Evolutionary conservation across 1,284 basidiomycete genomes (phyloP), one percentile per base, ranked within the genome.

Genomic region (Melanopsichium pennsylvanicum): DNA sequence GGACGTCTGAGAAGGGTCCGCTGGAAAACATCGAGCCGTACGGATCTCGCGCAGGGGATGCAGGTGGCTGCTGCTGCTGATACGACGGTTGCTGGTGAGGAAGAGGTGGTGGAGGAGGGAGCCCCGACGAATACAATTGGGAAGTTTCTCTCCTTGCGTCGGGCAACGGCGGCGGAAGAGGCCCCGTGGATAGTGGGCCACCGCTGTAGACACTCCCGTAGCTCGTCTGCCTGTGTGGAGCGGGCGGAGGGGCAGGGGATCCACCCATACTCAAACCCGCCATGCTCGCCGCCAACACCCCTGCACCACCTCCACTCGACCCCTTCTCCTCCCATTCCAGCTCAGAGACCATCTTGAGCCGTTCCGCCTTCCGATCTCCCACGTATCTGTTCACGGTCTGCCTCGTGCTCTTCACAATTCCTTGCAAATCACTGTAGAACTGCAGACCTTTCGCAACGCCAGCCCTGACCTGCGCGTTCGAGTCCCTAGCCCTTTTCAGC

Each of bases 401-500:
- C 45, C 85, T 84, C 7, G 97, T 85, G 8, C 84, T 85, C 0
- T 83, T 79, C 3, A 88, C 85, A 25, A 95, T 82, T 32, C 87
- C 87, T 1, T 85, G 86, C n/a, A 97, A 84, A 63, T 94, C 91
- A 5, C 84, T 85, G 81, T 97, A 97, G 82, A 96, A 98, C 41
- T 89, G 87, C 3, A 91, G 83, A 0, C 93, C 95, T 80, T 93
- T 94, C 16, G 88, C 87, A 41, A 96, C 82, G 3, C 92, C 93
- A 71, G 90, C 90, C 11, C 89, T 84, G 31, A 93, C 89, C 82
- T 97, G 92, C 83, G 89, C 88, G 80, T 93, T 94, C 3, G 86
- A 86, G 66, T 94, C 91, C 37, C 89, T 86, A 0, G 91, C 90
- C 19, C 85, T 83, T 6, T 86, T 87, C 74, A 97, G 88, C 37